Base-by-base conservation (phyloP, 2,329 filamentous ascomycete species). In the Bipolaris zeicola region DNA sequence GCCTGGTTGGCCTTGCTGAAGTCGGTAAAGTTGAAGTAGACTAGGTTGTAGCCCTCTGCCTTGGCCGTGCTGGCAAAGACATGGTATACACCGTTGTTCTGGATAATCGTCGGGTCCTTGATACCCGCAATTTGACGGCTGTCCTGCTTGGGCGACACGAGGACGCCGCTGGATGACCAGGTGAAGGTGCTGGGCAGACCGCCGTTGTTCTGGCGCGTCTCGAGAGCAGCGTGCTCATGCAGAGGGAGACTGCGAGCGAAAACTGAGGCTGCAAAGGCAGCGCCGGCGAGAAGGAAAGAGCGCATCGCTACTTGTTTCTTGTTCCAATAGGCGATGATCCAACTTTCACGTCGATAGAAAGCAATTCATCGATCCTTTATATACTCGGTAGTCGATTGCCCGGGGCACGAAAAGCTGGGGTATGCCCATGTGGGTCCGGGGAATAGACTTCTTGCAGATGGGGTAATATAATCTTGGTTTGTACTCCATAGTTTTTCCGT, bases 21-120 rank as follows among this genome's bases (percentile, higher is more conserved):
- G 57, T 73, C 66, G 46, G 74, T 76, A 64, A 79, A 79, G 67
- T 68, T 77, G 61, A 78, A 67, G 63, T 79, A 79, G 16, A 77
- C 66, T 1, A 79, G 59, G 58, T 70, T 77, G 68, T 78, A 79
- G 4, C 77, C 76, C 2, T 63, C 58, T 5, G 64, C 61, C 31
- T 70, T 58, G 7, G 76, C 75, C 1, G 75, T 77, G 57, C 73
- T 77, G 44, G 75, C 77, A 50, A 79, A 79, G 43, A 79, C 76
- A 57, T 79, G 77, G 59, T 79, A 79, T 10, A 64, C 70, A 51
- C 70, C 68, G 45, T 88, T 63, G 48, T 65, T 51, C 38, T 64
- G 59, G 58, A 76, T 55, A 26, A 77, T 67, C 1, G 72, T 75
- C 8, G 73, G 74, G 46, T 76, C 72, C 58, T 76, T 77, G 55